Percentiles rank a stretch among this genome's conserved stretches.
These are phyloP conservation scores for Choiromyces venosus DNA, from an alignment of 495 filamentous ascomycete species.

Conservation along the genomic window DNA sequence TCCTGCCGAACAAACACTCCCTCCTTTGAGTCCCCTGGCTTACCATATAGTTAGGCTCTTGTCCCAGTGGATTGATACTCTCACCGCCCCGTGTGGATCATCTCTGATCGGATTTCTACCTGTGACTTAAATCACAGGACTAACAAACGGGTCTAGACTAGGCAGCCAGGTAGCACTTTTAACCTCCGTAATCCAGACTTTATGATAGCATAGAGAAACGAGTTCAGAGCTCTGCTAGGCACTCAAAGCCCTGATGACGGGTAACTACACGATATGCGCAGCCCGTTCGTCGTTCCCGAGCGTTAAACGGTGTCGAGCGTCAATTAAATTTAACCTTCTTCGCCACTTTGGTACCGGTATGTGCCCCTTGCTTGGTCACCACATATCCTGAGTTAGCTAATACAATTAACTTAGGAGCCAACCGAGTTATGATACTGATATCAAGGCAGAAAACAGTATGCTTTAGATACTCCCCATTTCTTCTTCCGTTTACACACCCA, in stretches of 20 bases:
- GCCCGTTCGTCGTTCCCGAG: not conserved
- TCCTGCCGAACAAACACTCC: too few relatives aligned
- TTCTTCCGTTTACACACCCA: not conserved
- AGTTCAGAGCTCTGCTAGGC: not conserved
- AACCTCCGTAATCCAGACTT: not conserved
- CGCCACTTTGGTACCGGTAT: too few relatives aligned
- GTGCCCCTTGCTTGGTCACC: too few relatives aligned
- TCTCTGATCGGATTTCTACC: not conserved
- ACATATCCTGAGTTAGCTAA: not conserved
- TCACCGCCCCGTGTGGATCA: not conserved
- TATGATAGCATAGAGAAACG: not conserved
- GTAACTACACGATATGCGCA: not conserved
- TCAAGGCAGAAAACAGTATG: not conserved
- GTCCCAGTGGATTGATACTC: not conserved
- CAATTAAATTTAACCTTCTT: not conserved
- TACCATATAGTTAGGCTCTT: too few relatives aligned
- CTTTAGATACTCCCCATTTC: not conserved
- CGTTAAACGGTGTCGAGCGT: too few relatives aligned
- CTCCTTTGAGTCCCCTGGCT: too few relatives aligned
- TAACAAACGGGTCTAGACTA: not conserved
- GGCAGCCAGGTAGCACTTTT: too few relatives aligned
- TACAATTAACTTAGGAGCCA: too few relatives aligned
- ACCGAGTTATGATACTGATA: not conserved
- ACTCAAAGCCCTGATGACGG: not conserved
- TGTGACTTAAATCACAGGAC: not conserved